Evolutionary conservation across 225 moss, liverwort and hornwort genomes (phyloP), one percentile per base, ranked within the genome.

Genomic region (Ulota crispa): DNA sequence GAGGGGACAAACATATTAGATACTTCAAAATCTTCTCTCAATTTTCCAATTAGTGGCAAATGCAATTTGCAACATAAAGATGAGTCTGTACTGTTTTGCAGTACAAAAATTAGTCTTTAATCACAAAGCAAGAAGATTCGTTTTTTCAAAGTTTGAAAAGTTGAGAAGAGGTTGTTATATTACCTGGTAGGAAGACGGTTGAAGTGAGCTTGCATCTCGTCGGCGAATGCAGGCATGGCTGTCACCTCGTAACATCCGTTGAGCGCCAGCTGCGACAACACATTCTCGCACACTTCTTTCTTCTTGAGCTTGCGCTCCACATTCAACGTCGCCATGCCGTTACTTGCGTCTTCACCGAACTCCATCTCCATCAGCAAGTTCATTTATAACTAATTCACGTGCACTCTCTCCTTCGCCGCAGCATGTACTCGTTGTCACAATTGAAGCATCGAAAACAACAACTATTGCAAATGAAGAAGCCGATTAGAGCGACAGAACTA

Each of bases 121-220:
- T 36, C 65, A 65, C 65, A 65, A 20, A 65, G 27, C 64, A 64
- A 16, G 32, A 64, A 31, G 65, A 65, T 65, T 36, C 34, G 8
- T 65, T 65, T 65, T 65, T 36, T 65, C 23, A 65, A 36, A 50
- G 50, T 12, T 10, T 23, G 37, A 59, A 59, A 37, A 52, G 30
- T 18, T 53, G 3, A 53, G 72, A 64, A 31, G 42, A 57, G 66
- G 6, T 55, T 64, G 1, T 52, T 55, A 39, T 39, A 2, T 32
- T 43, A 95, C 96, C 96, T 91, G 2, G 92, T 93, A 37, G 95
- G 93, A 78, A 97, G 93, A 52, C 93, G 82, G 83, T 92, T 83
- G 75, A 97, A 97, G 76, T 97, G 96, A 39, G 87, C 85, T 72
- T 78, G 93, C 23, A 97, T 86, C 64, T 92, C 93, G 43, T 95